Evolutionary conservation across 1,284 basidiomycete species (phyloP), one percentile per base, ranked within the genome.

Genomic region (Leucoagaricus sp.): DNA sequence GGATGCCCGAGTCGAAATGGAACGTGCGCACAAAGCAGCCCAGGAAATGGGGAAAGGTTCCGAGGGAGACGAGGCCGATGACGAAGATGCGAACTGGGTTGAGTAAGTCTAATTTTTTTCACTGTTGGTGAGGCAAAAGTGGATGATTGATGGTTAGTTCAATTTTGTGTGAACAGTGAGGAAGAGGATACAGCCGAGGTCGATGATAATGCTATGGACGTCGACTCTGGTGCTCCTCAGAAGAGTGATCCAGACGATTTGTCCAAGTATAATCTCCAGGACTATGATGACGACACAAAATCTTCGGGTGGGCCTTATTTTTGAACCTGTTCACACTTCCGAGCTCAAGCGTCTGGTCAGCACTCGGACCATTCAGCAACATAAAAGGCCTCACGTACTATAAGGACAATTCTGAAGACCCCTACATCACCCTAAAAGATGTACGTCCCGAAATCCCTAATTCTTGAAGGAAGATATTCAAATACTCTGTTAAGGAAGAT

Each of bases 381-480:
- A 94, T 99, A 74, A 97, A 97, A 69, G 96, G 96, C 4, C 76
- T 99, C 52, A 90, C 91, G 36, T 97, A 92, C 70, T 96, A 98
- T 72, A 86, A 87, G 51, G 86, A 93, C 67, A 95, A 96, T 69
- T 84, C 93, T 56, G 94, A 98, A 45, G 97, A 99, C 73, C 97
- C 97, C 0, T 99, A 96, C 70, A 92, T 99, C 65, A 99, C 96
- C 0, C 75, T 99, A 29, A 95, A 97, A 80, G 93, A 96, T 69
- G 93, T 92, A 63, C 38, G 84, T 25, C 17, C 47, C 26, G 36
- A 15, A 19, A 8, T n/a, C 46, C 10, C 7, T 0, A 42, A 9
- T 34, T 26, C 29, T 19, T 9, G 13, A n/a, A 21, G 23, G 46
- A 15, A 36, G 36, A 49, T 45, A 49, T 57, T 62, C 53, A 65